Base-by-base conservation (phyloP, 805 yeast species). In the Lipomyces sp. region DNA sequence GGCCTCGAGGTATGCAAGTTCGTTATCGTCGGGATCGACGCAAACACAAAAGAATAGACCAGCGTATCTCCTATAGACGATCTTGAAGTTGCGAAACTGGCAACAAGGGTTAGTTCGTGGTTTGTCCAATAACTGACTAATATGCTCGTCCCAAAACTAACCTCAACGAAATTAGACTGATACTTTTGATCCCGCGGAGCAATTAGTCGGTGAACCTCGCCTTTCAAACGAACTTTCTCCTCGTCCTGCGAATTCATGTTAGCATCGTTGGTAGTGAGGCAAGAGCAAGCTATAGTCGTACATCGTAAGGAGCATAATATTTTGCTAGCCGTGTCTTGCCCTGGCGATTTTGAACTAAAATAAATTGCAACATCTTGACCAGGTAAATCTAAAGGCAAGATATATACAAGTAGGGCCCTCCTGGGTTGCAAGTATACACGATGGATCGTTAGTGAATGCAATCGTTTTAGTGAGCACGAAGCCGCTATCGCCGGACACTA, bases 41-140 rank as follows among this genome's bases (percentile, higher is more conserved):
- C 95, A 85, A 53, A 85, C 77, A n/a, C 89, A 81, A 65, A 93
- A 89, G 67, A 82, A 91, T 11, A 91, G 70, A 5, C 98, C 98
- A 2, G 96, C 97, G 64, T 91, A 91, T 51, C 97, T 71, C 57
- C 95, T 74, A 65, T 90, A 90, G 0, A 91, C 89, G 44, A 93
- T 71, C 64, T 85, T 86, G 49, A 73, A 68, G 51, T 78, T 77
- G 16, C 80, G 78, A 57, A 80, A 80, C 63, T 67, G 60, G 19
- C n/a, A 13, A 21, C 19, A 1, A 8, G n/a, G 1, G 19, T 8
- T 16, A 36, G n/a, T n/a, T n/a, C n/a, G n/a, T n/a, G n/a, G n/a
- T n/a, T n/a, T n/a, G n/a, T n/a, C n/a, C n/a, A n/a, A n/a, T n/a
- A n/a, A n/a, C n/a, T n/a, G n/a, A n/a, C n/a, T n/a, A n/a, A n/a